Evolutionary conservation across 2,329 filamentous ascomycete genomes (phyloP).

Genomic region (Colletotrichum cereale): DNA sequence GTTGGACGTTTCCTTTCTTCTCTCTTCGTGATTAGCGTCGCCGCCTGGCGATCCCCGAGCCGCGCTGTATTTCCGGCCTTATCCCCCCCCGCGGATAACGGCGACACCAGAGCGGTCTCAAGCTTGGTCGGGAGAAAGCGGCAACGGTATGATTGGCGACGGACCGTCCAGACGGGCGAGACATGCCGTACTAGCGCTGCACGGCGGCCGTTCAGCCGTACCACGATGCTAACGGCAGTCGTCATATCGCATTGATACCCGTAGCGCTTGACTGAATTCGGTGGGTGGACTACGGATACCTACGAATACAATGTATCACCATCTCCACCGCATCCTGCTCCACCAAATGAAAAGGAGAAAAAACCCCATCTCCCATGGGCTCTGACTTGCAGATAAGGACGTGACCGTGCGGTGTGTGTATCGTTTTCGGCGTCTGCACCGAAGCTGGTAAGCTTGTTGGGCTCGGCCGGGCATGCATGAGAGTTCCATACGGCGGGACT

Average conservation of each 20-base stretch:
- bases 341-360: conserved; percentile 22
- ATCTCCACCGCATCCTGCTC: conserved; percentile 17
- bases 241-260: conserved; percentile 7
- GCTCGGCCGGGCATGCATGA: conserved; percentile 12
- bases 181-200: conserved; percentile 31
- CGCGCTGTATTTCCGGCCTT: conserved; percentile 9
- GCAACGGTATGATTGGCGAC: conserved; percentile 38
- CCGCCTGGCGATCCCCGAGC: conserved; percentile 17
- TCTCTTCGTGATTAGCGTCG: conserved; percentile 9
- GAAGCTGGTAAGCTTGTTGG: not conserved
- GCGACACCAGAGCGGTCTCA: conserved; percentile 36
- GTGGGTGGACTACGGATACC: not conserved
- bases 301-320: conserved; percentile 12
- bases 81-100: conserved; percentile 7
- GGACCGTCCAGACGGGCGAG: conserved; percentile 5
- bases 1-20: not conserved
- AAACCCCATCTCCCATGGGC: not conserved
- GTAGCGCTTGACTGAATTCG: conserved; percentile 20
- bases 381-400: conserved; percentile 4
- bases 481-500: not conserved
- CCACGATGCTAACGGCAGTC: conserved; percentile 1
- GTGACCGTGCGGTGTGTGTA: not conserved
- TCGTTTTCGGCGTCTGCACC: conserved; percentile 23
- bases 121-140: conserved; percentile 33
- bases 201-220: conserved; percentile 15